Conservation (phyloP, 768 basidiomycete genomes). For the Tephrocybe sp. region DNA sequence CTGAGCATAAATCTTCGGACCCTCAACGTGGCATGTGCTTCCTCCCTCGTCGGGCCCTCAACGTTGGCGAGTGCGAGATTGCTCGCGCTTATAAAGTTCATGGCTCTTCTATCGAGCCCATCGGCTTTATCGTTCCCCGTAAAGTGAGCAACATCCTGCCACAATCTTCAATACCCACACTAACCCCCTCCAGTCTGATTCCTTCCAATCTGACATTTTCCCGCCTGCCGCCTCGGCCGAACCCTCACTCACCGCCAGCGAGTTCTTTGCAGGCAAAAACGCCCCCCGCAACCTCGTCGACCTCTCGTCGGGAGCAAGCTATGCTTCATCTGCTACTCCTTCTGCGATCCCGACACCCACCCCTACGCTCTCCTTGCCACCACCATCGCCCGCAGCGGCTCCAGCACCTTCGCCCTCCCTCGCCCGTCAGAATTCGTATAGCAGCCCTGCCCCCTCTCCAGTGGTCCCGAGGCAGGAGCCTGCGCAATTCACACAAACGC, state of each 20-base stretch:
- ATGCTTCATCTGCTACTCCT: slow-evolving; percentile 27
- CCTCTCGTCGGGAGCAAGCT: slow-evolving; percentile 64
- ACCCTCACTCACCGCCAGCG: slow-evolving; percentile 75
- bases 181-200: slow-evolving; percentile 63
- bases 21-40: slow-evolving; percentile 98
- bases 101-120: slow-evolving; percentile 75
- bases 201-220: slow-evolving; percentile 97
- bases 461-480: slow-evolving; percentile 17
- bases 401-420: slow-evolving; percentile 1
- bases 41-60: slow-evolving; percentile 89
- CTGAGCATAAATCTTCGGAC: slow-evolving; percentile 86
- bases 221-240: slow-evolving; percentile 87
- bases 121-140: slow-evolving; percentile 93
- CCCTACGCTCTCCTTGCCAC: slow-evolving; percentile 22
- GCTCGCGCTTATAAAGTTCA: slow-evolving; percentile 91
- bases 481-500: slow-evolving; percentile 11
- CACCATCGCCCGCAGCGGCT: slow-evolving; percentile 7
- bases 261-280: slow-evolving; percentile 87
- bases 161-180: background rate
- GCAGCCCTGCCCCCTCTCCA: slow-evolving; percentile 26
- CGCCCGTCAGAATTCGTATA: slow-evolving; percentile 25
- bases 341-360: slow-evolving; percentile 37
- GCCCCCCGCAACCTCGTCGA: slow-evolving; percentile 77
- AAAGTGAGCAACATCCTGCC: slow-evolving; percentile 54
- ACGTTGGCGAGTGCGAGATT: slow-evolving; percentile 90